Base-by-base conservation (phyloP, 768 basidiomycete genomes). In the Paxillus involutus region DNA sequence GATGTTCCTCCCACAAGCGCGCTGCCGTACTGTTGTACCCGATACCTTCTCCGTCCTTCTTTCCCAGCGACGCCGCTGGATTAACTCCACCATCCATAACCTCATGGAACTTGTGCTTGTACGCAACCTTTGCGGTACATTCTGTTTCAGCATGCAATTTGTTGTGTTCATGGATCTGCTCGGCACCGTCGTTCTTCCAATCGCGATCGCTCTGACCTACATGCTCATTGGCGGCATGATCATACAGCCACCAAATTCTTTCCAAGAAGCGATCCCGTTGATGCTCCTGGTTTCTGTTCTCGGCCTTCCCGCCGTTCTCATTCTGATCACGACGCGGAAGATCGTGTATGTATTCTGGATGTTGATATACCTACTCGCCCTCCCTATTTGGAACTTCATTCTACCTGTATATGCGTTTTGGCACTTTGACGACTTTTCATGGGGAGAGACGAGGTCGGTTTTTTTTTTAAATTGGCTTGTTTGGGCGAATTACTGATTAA, bases 141-240 rank as follows among this genome's bases (percentile, higher is more conserved):
- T 99, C 74, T 99, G 97, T 78, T 98, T 98, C 76, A 97, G 94
- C 73, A 98, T 98, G 95, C 97, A 98, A 70, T 98, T 98, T 71
- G 87, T 98, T 70, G 94, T 98, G 50, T 93, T 96, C 75, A 94
- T 98, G 91, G 94, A 98, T 71, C 82, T 95, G 42, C 73, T 94
- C 55, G 91, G 91, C 55, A 95, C 92, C 3, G 83, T 93, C 62
- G 94, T 97, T 19, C 82, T 98, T 16, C 97, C 97, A 26, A 85
- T 98, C 63, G 96, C 96, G 58, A 97, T 99, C 63, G 74, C 80
- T 50, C 79, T 99, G 47, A 98, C 97, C 3, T 94, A 94, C 67
- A 80, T 86, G 52, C 85, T 98, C 44, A 85, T 97, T 67, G 85
- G 90, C 63, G 83, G 83, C 60, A 88, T 91, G 71, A 84, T 86